These are phyloP conservation scores for Ceratobasidium sp. DNA, from an alignment of 1,284 basidiomycete species.

Conservation along the genomic window DNA sequence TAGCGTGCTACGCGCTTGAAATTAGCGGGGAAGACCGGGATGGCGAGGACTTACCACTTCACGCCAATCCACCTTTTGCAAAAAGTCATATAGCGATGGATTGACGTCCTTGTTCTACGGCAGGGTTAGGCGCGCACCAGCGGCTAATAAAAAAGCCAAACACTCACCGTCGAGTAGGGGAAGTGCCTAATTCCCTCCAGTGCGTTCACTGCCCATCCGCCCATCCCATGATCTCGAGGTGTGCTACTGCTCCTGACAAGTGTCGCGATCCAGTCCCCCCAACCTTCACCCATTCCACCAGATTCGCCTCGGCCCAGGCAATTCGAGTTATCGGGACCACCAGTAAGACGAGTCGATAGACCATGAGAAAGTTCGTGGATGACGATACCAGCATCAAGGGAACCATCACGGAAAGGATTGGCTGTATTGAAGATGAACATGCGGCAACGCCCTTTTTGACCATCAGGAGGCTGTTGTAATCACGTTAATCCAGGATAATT, in stretches of 20 bases:
- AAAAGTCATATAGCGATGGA: conserved; percentile 59
- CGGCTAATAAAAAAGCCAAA: not conserved
- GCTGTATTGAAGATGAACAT: conserved; percentile 60
- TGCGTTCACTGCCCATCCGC: conserved; percentile 58
- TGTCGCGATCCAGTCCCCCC: conserved; percentile 52
- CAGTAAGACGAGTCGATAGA: conserved; percentile 61
- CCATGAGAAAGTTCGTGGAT: conserved; percentile 58
- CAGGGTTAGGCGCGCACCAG: not conserved
- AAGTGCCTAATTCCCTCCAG: conserved; percentile 58
- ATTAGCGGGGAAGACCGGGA: not conserved
- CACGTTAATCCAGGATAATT: conserved; percentile 35
- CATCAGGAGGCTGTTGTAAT: conserved; percentile 58
- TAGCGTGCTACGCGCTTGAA: conserved; percentile 47
- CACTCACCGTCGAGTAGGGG: conserved; percentile 49
- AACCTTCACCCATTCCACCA: conserved; percentile 60
- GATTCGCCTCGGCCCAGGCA: conserved; percentile 60
- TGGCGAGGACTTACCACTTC: conserved; percentile 42
- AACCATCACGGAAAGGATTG: conserved; percentile 59
- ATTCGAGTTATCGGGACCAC: conserved; percentile 58
- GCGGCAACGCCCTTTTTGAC: conserved; percentile 56
- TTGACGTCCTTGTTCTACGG: conserved; percentile 53
- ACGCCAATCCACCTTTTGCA: conserved; percentile 55
- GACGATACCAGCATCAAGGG: conserved; percentile 57
- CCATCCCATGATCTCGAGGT: conserved; percentile 54
- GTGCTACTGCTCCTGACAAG: conserved; percentile 53